Percentiles rank a stretch among this genome's conserved stretches.
These are phyloP conservation scores for Ceriops decandra DNA, from an alignment of 345 rosid genomes.

Conservation along the genomic window DNA sequence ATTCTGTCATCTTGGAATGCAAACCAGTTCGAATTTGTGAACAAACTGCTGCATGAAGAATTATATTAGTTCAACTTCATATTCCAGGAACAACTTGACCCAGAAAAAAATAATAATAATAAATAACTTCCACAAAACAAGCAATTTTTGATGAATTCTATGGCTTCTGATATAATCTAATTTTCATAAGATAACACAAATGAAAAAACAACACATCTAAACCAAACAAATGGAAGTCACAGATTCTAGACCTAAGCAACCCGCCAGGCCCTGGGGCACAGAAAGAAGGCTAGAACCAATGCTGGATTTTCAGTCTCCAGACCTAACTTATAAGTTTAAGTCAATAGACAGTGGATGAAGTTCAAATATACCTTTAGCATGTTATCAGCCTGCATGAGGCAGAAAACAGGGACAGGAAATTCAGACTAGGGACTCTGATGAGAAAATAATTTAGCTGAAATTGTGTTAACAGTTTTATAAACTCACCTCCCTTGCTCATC, in stretches of 20 bases:
- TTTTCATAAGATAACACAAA: too few relatives aligned
- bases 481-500: constrained; percentile 92
- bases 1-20: constrained; percentile 83
- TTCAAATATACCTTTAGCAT: too few relatives aligned
- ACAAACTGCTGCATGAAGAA: constrained; percentile 50
- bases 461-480: not conserved
- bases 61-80: not conserved
- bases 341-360: not conserved
- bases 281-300: not conserved
- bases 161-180: not conserved
- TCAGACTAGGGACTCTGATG: too few relatives aligned
- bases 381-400: too few relatives aligned
- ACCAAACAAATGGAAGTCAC: not conserved
- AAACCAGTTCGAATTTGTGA: constrained; percentile 97
- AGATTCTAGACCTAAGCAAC: not conserved
- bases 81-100: not conserved
- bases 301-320: too few relatives aligned
- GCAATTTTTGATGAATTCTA: not conserved
- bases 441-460: too few relatives aligned
- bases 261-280: not conserved
- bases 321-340: too few relatives aligned
- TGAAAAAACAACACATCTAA: not conserved
- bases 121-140: not conserved
- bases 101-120: not conserved
- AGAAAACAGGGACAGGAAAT: too few relatives aligned